phyloP scores from a whole-genome alignment of 305 asterid genomes.

The Striga hermonthica region DNA sequence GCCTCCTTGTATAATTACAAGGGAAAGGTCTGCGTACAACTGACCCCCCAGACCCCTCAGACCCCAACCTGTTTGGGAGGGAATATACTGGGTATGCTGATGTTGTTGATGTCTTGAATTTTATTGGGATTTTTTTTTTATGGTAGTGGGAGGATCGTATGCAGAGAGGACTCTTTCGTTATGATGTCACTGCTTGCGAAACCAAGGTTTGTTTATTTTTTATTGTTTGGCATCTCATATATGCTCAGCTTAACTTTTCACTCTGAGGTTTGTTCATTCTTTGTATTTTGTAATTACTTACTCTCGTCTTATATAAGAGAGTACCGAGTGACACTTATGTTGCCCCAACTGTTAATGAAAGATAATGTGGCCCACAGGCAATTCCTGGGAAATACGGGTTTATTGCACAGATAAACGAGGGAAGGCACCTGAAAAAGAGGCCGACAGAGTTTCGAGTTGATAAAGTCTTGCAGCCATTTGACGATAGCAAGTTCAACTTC shows the following conservation, averaged over 20 bases:
- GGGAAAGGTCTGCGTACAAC: no score
- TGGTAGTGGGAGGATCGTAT: conserved; percentile 92
- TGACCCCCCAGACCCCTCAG: no score
- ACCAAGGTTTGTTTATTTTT: conserved; percentile 62
- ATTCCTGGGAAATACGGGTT: conserved; percentile 87
- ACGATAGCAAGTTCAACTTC: conserved; percentile 83
- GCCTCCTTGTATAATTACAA: no score
- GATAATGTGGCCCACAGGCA: conserved; percentile 40
- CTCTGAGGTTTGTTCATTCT: no score
- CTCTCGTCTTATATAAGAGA: no score
- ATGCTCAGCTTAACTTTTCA: no score
- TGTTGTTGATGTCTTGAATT: conserved; percentile 20
- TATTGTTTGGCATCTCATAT: background rate
- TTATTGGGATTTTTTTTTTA: conserved; percentile 27
- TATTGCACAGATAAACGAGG: conserved; percentile 90
- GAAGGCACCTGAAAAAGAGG: conserved; percentile 96
- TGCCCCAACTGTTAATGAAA: conserved; percentile 1
- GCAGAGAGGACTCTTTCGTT: conserved; percentile 91
- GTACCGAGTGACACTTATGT: no score
- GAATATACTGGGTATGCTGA: no score
- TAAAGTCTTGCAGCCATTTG: conserved; percentile 86
- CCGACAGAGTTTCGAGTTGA: conserved; percentile 93
- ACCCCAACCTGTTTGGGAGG: no score
- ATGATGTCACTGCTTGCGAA: conserved; percentile 93
- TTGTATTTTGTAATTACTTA: no score